Base-by-base conservation (phyloP, 768 basidiomycete species). In the Cyclocybe aegerita region DNA sequence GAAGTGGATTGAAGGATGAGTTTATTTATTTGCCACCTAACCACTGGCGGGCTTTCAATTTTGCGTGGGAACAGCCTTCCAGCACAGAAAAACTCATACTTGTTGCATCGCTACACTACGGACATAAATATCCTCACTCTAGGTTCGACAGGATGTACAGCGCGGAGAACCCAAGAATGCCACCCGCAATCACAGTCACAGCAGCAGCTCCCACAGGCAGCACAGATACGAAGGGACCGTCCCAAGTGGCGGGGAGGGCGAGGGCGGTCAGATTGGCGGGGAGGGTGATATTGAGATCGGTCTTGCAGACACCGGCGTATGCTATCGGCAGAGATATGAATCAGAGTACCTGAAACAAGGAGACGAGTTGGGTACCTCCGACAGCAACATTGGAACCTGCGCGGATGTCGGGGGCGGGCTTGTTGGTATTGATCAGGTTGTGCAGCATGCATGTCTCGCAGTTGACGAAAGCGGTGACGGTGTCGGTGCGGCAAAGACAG, bases 391-490 rank as follows among this genome's bases (percentile, higher is more conserved):
- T 74, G n/a, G 83, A 83, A 7, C 88, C 88, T 4, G 78, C 80
- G 11, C 74, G 71, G 43, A 72, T 67, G 62, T 86, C 81, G 8
- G 77, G 73, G 49, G 72, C 66, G 16, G 63, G 71, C 48, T 71
- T 61, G 60, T 84, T 83, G 33, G 67, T 66, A 7, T 60, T 59
- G 55, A 91, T 76, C 23, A 88, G 67, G 49, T 70, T 68, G 37
- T 66, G 63, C 60, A 86, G 83, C 75, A 86, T 78, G 72, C 88
- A 90, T 59, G 83, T 80, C 64, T 90, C 78, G 67, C 87, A 87
- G 32, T 59, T 43, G 1, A 72, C 66, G 48, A 90, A 65, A 1
- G 68, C 56, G 1, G 63, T 49, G 31, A 81, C 72, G 3, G 77
- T 77, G 7, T 52, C 60, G 10, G 66, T 51, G 12, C 51, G 58